Evolutionary conservation across 2,329 filamentous ascomycete genomes (phyloP), one percentile per base, ranked within the genome.

Genomic region (Pseudopyrenochaeta lycopersici): DNA sequence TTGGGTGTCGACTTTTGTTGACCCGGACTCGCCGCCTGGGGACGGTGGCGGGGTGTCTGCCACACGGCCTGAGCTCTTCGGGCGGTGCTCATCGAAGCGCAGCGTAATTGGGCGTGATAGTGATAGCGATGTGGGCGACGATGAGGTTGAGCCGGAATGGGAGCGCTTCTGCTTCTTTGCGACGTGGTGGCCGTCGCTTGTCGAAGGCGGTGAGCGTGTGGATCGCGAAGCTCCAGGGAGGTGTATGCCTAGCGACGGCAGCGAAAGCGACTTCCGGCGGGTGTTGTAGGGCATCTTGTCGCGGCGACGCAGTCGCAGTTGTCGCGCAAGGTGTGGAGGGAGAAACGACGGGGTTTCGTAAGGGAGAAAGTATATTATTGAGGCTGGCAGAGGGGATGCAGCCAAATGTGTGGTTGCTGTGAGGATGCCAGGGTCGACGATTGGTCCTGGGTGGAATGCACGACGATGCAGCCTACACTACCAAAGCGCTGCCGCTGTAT

Each of bases 201-300:
- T 59, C 41, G 81, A 76, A 60, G 84, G 84, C 62, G 82, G 82
- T 72, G 84, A 85, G 67, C 85, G 84, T 41, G 68, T 68, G 52
- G 80, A 74, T 71, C 84, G 82, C 62, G 83, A 83, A 38, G 48
- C 70, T 54, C 71, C 71, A 49, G 87, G 87, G 48, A 97, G 83
- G 70, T 95, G 91, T 68, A 98, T 97, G 75, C 95, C 95, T 70
- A 98, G 85, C 64, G 92, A 96, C 56, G 92, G 90, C 72, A 98
- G 83, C 59, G 93, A 97, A 64, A 99, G 82, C 73, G 92, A 97
- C 83, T 98, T 98, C 78, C 93, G 89, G 79, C 94, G 90, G 66
- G 94, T 98, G 79, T 97, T 97, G 84, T 97, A 97, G 73, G 90
- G 90, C 92, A 97, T 97, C 70, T 67, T 80, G 56, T 39, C 36